phyloP scores from a whole-genome alignment of 2,329 filamentous ascomycete species.

The Grosmannia huntii region DNA sequence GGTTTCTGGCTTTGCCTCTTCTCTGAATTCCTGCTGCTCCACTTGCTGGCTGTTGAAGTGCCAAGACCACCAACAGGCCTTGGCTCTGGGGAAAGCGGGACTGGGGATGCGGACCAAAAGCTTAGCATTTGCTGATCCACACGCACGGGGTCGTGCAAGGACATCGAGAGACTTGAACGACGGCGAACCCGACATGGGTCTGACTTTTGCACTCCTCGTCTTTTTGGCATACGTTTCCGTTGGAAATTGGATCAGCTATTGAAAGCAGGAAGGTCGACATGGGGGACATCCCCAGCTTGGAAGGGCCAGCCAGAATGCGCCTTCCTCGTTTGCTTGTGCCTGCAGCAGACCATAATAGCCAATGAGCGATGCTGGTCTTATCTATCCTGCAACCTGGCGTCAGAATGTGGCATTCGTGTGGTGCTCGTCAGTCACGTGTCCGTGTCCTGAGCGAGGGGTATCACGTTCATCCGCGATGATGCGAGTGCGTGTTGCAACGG shows the following conservation, averaged over 20 bases:
- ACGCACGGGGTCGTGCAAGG: no score
- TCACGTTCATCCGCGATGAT: no score
- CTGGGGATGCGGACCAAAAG: not conserved
- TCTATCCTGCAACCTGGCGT: not conserved
- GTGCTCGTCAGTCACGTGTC: not conserved
- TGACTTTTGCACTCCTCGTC: not conserved
- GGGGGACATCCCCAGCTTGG: not conserved
- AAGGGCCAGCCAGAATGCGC: not conserved
- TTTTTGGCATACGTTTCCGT: not conserved
- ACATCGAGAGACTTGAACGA: not conserved
- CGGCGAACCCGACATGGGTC: not conserved
- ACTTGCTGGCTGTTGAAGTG: not conserved
- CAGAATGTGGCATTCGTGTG: not conserved
- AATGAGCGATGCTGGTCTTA: not conserved
- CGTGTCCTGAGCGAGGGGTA: no score
- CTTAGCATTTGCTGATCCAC: not conserved
- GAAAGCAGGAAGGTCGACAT: not conserved
- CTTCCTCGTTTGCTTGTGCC: not conserved
- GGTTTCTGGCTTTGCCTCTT: not conserved
- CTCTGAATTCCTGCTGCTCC: not conserved
- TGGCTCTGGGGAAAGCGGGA: constrained; percentile 1
- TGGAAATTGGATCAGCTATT: not conserved
- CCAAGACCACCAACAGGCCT: not conserved
- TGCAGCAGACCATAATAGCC: not conserved
- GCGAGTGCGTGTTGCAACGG: no score